These are phyloP conservation scores for Sclerotinia nivalis DNA, from an alignment of 2,329 filamentous ascomycete species.

Conservation along the genomic window DNA sequence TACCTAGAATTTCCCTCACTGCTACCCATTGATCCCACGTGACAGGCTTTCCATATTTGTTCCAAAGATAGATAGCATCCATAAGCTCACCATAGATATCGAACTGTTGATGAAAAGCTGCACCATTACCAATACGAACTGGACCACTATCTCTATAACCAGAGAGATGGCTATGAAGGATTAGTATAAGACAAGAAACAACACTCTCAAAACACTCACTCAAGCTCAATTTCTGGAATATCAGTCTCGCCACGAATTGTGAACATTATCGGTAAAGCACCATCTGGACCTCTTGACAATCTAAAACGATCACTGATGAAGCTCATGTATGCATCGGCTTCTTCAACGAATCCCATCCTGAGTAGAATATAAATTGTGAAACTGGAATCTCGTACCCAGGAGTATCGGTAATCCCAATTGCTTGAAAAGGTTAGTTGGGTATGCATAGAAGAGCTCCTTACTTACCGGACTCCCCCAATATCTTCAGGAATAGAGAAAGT, in stretches of 20 bases:
- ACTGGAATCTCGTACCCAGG: constrained; percentile 75
- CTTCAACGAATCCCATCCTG: constrained; percentile 71
- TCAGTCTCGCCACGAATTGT: constrained; percentile 74
- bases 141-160: constrained; percentile 71
- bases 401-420: constrained; percentile 75
- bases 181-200: constrained; percentile 11
- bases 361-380: constrained; percentile 79
- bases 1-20: constrained; percentile 65
- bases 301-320: constrained; percentile 74
- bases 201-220: constrained; percentile 31
- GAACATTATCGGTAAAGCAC: constrained; percentile 77
- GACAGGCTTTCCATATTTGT: constrained; percentile 75
- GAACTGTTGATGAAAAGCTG: constrained; percentile 73
- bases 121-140: constrained; percentile 75
- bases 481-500: constrained; percentile 78
- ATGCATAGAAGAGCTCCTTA: not conserved
- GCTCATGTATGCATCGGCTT: constrained; percentile 76
- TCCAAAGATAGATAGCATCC: constrained; percentile 76
- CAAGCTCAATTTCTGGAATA: constrained; percentile 68
- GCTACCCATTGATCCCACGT: constrained; percentile 76
- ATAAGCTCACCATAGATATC: constrained; percentile 80
- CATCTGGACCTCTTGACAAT: constrained; percentile 58
- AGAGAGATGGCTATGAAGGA: constrained; percentile 56
- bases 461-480: constrained; percentile 60
- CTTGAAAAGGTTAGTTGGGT: constrained; percentile 34